phyloP scores from a whole-genome alignment of 1,284 basidiomycete species.

The Ceratobasidium sp. region DNA sequence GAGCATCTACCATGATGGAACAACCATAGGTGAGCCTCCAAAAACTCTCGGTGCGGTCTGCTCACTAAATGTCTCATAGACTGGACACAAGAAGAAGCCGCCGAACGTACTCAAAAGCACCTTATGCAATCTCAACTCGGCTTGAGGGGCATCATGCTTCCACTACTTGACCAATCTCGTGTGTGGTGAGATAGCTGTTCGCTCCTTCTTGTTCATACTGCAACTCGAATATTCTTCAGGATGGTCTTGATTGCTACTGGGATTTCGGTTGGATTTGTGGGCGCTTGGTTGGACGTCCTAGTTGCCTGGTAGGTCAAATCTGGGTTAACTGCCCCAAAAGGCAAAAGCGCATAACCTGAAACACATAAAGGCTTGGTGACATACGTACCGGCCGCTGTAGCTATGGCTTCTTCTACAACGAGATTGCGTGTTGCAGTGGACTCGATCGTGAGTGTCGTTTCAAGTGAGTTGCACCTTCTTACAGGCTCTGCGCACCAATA shows the following conservation, averaged over 20 bases:
- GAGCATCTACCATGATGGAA: conserved; percentile 38
- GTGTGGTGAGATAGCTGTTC: conserved; percentile 66
- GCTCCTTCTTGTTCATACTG: neutral
- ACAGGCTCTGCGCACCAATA: conserved; percentile 46
- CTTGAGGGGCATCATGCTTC: conserved; percentile 60
- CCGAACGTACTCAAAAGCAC: conserved; percentile 66
- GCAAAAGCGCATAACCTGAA: conserved; percentile 49
- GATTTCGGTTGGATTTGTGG: conserved; percentile 70
- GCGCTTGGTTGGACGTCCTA: conserved; percentile 76
- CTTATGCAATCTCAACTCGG: conserved; percentile 60
- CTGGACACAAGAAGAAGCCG: conserved; percentile 73
- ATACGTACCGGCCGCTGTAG: conserved; percentile 72
- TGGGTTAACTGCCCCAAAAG: conserved; percentile 44
- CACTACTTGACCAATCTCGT: conserved; percentile 63
- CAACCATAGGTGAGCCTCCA: conserved; percentile 40
- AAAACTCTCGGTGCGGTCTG: neutral
- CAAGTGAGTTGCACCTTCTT: conserved; percentile 2
- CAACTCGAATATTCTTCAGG: neutral
- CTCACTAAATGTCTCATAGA: conserved; percentile 50
- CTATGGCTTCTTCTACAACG: conserved; percentile 76
- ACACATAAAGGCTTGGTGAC: conserved; percentile 64
- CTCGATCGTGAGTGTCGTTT: conserved; percentile 64
- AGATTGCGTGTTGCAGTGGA: conserved; percentile 75
- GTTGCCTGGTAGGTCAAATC: conserved; percentile 67
- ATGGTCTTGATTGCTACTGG: conserved; percentile 63